Base-by-base conservation (phyloP, 352 stramenopile species). In the Phytophthora sansomeana region DNA sequence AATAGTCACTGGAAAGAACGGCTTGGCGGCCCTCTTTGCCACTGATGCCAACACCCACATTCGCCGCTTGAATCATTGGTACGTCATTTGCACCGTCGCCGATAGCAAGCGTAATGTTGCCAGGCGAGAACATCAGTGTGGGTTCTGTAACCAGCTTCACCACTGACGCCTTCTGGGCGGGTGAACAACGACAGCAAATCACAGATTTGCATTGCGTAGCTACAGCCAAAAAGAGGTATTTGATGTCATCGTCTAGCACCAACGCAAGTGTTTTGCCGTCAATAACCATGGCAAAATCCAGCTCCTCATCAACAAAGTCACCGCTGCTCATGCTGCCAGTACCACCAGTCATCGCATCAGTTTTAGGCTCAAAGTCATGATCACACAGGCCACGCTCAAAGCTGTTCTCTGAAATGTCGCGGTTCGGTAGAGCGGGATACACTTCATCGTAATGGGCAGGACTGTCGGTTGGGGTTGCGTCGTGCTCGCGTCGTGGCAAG, bases 221-320 rank as follows among this genome's bases (percentile, higher is more conserved):
- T 13, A 96, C 87, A 10, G 93, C 82, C 74, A 96, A 66, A 48
- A 96, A 96, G 4, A 96, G 68, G 39, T 96, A 96, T 61, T 96
- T 96, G 53, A 96, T 95, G 61, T 96, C 89, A 69, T 96, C 84
- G 55, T 95, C 87, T 30, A 96, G 71, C 30, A 95, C 77, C 24
- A 96, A 63, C 17, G 85, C 82, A 3, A 96, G 71, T 13, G 89
- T 96, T 58, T 92, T 93, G 9, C 89, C 89, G 58, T 96, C 89
- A 51, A 96, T 96, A n/a, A 96, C 89, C 87, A 96, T 95, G 13
- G 87, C 89, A 56, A 94, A 96, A 50, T 96, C 89, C 17, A 97
- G 49, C 8, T 95, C 83, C 24, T 95, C 87, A 19, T 95, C 85
- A 4, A 88, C 58, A 13, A 71, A 87, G 32, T 91, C 83, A 13